Percentiles rank a stretch among this genome's conserved stretches.
Evolutionary conservation across 495 filamentous ascomycete genomes (phyloP).

Genomic region (Chaetomium fimeti): DNA sequence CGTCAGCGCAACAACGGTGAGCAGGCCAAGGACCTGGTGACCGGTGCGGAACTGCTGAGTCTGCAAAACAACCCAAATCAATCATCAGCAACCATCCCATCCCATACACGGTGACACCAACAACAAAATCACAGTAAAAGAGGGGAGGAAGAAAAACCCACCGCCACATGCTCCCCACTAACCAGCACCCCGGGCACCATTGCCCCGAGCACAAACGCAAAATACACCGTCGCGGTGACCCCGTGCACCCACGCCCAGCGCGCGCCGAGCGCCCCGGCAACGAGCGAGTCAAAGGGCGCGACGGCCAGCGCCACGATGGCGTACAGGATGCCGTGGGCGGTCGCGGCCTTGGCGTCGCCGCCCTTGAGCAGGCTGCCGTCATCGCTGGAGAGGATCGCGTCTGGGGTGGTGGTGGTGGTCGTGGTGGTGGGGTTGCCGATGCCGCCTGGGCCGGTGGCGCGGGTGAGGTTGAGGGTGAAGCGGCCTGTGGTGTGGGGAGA

Average conservation of each 20-base stretch:
- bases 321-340: conserved; percentile 55
- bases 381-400: conserved; percentile 23
- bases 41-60: conserved; percentile 51
- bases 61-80: conserved; percentile 25
- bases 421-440: conserved; percentile 3
- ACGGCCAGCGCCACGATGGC: conserved; percentile 52
- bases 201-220: conserved; percentile 47
- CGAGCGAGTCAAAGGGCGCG: conserved; percentile 55
- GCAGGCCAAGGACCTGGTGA: conserved; percentile 60
- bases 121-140: not conserved
- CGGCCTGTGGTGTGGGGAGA: conserved; percentile 25
- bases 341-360: conserved; percentile 24
- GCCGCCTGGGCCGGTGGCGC: conserved; percentile 45
- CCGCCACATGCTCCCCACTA: conserved; percentile 52
- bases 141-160: conserved; percentile 32
- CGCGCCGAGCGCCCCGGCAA: conserved; percentile 46
- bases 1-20: conserved; percentile 50
- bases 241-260: conserved; percentile 50
- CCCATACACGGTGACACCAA: no score
- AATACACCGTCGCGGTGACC: conserved; percentile 45
- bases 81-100: not conserved
- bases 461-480: conserved; percentile 54
- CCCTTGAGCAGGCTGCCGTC: conserved; percentile 15
- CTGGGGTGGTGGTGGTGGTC: conserved; percentile 1
- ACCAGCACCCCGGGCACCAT: conserved; percentile 51